These are phyloP conservation scores for Picochlorum sp. DNA, from an alignment of 139 green algal species.

Conservation along the genomic window DNA sequence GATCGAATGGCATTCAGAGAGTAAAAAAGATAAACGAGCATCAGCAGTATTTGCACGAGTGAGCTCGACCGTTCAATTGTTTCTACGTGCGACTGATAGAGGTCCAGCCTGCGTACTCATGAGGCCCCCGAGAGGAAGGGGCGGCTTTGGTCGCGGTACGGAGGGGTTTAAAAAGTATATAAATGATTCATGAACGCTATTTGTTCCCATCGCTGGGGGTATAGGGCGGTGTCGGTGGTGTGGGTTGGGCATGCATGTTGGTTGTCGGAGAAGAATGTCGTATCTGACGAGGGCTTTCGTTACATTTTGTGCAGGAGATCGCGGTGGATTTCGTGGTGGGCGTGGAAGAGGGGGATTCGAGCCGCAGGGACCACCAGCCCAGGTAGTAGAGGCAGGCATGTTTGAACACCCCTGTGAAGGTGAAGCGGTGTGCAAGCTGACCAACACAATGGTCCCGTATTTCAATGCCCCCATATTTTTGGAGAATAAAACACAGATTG, in stretches of 20 bases:
- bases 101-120: neutral
- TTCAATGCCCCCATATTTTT: constrained; percentile 98
- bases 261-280: neutral
- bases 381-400: constrained; percentile 75
- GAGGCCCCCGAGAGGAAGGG: constrained; percentile 11
- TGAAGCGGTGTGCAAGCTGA: constrained; percentile 93
- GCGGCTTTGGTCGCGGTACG: constrained; percentile 13
- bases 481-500: constrained; percentile 96
- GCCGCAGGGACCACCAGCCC: constrained; percentile 33
- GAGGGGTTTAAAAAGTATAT: neutral
- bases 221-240: too few relatives aligned
- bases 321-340: constrained; percentile 19
- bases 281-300: neutral
- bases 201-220: too few relatives aligned
- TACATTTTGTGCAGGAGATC: constrained; percentile 3
- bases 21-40: too few relatives aligned
- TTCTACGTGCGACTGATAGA: neutral
- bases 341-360: constrained; percentile 12
- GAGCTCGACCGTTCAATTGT: too few relatives aligned
- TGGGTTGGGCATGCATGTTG: neutral
- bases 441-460: constrained; percentile 94
- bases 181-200: neutral
- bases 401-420: constrained; percentile 96
- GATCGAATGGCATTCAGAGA: too few relatives aligned
- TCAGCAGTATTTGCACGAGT: too few relatives aligned